phyloP scores from a whole-genome alignment of 176 grass and related monocot species.

The Aegilops umbellulata region DNA sequence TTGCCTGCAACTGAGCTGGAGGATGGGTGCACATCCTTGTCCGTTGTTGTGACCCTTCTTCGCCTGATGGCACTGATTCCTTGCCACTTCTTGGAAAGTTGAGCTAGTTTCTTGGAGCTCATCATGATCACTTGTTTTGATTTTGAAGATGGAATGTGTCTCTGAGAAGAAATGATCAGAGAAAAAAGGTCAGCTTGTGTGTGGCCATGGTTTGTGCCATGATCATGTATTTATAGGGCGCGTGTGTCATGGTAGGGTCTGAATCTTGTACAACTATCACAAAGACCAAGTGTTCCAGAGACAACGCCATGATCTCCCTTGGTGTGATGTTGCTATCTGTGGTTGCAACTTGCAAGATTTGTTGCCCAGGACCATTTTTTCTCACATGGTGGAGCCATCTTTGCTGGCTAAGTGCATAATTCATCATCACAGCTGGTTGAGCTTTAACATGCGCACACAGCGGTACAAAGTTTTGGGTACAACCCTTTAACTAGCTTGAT shows the following conservation, averaged over 20 bases:
- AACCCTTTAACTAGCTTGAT: neutral
- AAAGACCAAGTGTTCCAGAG: constrained; percentile 29
- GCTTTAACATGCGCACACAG: neutral
- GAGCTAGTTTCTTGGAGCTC: constrained; percentile 56
- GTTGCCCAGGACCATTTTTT: constrained; percentile 19
- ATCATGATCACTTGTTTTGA: constrained; percentile 31
- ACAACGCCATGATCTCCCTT: constrained; percentile 27
- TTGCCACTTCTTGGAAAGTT: constrained; percentile 71
- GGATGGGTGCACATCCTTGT: constrained; percentile 29
- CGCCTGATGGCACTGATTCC: constrained; percentile 51
- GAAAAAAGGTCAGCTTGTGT: neutral
- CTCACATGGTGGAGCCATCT: constrained; percentile 37
- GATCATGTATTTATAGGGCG: constrained; percentile 36
- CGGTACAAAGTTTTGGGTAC: neutral
- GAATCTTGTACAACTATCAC: constrained; percentile 6
- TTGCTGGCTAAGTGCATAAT: constrained; percentile 21
- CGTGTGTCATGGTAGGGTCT: neutral
- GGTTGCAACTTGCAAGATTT: constrained; percentile 11
- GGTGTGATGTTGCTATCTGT: constrained; percentile 8
- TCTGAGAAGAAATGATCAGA: constrained; percentile 12
- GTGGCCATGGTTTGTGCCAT: constrained; percentile 25
- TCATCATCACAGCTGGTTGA: neutral
- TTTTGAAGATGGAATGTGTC: constrained; percentile 5
- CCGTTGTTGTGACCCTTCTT: constrained; percentile 37
- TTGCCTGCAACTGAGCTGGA: constrained; percentile 48